phyloP scores from a whole-genome alignment of 192 early-diverging fungal species.

The Lunasporangiospora selenospora region DNA sequence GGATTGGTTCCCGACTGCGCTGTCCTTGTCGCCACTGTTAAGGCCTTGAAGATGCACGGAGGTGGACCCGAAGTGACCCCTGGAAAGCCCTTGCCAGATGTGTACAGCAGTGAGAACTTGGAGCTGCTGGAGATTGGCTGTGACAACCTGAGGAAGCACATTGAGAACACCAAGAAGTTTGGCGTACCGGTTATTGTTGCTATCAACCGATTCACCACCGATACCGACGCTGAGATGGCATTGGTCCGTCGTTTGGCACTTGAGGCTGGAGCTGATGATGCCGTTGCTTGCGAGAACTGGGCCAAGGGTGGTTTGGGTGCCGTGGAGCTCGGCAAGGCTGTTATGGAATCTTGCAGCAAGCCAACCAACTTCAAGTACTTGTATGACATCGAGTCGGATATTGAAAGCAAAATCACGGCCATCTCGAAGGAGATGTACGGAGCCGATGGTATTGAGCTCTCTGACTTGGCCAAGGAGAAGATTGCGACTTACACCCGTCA shows the following conservation, averaged over 20 bases:
- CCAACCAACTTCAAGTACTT: constrained; percentile 80
- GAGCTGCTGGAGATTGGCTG: constrained; percentile 83
- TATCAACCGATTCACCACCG: constrained; percentile 88
- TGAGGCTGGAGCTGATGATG: constrained; percentile 87
- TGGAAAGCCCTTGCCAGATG: constrained; percentile 91
- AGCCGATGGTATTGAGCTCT: constrained; percentile 88
- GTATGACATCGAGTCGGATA: constrained; percentile 80
- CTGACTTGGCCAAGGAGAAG: constrained; percentile 86
- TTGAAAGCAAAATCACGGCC: constrained; percentile 90
- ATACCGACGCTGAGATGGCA: constrained; percentile 87
- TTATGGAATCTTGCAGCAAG: constrained; percentile 73
- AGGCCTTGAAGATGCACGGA: constrained; percentile 97
- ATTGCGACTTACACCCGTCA: constrained; percentile 85
- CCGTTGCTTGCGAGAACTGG: constrained; percentile 93
- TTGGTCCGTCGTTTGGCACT: constrained; percentile 75
- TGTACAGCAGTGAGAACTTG: constrained; percentile 89
- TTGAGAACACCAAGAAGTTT: constrained; percentile 89
- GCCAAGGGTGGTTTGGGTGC: constrained; percentile 93
- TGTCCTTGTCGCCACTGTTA: constrained; percentile 93
- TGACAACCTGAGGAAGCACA: constrained; percentile 89
- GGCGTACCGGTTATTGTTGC: constrained; percentile 92
- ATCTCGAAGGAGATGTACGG: constrained; percentile 97
- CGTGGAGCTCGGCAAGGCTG: constrained; percentile 84
- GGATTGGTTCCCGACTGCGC: constrained; percentile 89
- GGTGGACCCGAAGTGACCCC: constrained; percentile 92